These are phyloP conservation scores for Bocquillonia castaneifolia DNA, from an alignment of 441 rosid species.

Conservation along the genomic window DNA sequence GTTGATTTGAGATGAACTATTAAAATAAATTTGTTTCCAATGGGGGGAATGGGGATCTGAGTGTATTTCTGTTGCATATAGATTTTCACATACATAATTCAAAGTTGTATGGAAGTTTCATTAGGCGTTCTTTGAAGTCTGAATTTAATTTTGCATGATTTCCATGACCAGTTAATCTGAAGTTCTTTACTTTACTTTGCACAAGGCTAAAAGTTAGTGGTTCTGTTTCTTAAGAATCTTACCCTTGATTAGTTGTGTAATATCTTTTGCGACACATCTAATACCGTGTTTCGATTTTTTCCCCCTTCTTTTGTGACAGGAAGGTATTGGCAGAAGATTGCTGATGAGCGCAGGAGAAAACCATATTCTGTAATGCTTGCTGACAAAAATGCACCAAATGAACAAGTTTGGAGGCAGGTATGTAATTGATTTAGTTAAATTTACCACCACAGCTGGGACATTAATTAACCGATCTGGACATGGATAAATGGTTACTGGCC, in stretches of 20 bases:
- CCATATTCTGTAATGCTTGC: constrained; percentile 88
- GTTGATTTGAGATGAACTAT: not conserved
- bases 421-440: not conserved
- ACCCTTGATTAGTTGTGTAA: not conserved
- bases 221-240: not conserved
- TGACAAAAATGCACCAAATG: constrained; percentile 98
- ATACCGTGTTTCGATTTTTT: not conserved
- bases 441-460: not conserved
- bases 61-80: not conserved
- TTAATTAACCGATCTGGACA: not conserved
- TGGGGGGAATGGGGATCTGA: not conserved
- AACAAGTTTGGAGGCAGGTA: constrained; percentile 99
- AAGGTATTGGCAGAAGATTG: constrained; percentile 83
- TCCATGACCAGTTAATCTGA: not conserved
- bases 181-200: not conserved
- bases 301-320: constrained; percentile 36
- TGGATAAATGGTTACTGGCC: not conserved
- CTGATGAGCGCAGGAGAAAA: constrained; percentile 63
- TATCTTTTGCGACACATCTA: not conserved
- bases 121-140: not conserved
- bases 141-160: not conserved
- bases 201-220: not conserved
- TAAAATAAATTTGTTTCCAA: not conserved
- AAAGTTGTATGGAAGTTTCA: not conserved
- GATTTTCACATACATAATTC: not conserved